These are phyloP conservation scores for Sherardia arvensis DNA, from an alignment of 257 asterid species.

Conservation along the genomic window DNA sequence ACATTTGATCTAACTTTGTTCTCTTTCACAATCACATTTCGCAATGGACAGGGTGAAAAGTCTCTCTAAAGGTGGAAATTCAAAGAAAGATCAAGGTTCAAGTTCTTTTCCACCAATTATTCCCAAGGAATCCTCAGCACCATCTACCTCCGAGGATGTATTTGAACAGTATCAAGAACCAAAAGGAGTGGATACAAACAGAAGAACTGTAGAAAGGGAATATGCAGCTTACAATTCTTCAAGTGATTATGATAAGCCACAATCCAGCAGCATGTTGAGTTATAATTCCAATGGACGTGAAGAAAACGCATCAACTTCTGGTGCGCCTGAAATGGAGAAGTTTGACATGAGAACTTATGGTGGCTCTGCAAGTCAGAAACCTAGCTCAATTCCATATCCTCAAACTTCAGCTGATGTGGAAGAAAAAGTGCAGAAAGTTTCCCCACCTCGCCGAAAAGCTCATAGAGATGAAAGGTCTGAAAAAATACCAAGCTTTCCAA, in stretches of 20 bases:
- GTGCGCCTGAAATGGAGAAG: constrained; percentile 36
- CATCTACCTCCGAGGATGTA: constrained; percentile 47
- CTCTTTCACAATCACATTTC: no score
- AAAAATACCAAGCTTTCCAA: constrained; percentile 36
- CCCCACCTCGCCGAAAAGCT: constrained; percentile 61
- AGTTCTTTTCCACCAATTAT: constrained; percentile 36
- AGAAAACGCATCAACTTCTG: constrained; percentile 37
- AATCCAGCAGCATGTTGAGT: constrained; percentile 40
- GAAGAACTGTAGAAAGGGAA: constrained; percentile 54
- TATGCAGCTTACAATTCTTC: constrained; percentile 37
- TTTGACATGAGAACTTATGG: constrained; percentile 38
- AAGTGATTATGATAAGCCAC: constrained; percentile 36
- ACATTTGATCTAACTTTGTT: constrained; percentile 9
- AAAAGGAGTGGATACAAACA: constrained; percentile 39
- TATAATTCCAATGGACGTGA: constrained; percentile 39
- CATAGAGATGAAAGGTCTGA: constrained; percentile 62
- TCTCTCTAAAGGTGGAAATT: constrained; percentile 80
- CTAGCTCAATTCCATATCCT: constrained; percentile 27
- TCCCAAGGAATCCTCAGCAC: constrained; percentile 53
- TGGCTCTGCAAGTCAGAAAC: constrained; percentile 47
- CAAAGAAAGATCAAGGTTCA: constrained; percentile 56
- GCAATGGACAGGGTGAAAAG: constrained; percentile 79
- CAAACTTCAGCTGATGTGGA: constrained; percentile 48
- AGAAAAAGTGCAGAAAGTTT: constrained; percentile 65
- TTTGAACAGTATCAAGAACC: constrained; percentile 51